Evolutionary conservation across 176 grass and related monocot genomes (phyloP), one percentile per base, ranked within the genome.

Genomic region (Bonia amplexicaulis): DNA sequence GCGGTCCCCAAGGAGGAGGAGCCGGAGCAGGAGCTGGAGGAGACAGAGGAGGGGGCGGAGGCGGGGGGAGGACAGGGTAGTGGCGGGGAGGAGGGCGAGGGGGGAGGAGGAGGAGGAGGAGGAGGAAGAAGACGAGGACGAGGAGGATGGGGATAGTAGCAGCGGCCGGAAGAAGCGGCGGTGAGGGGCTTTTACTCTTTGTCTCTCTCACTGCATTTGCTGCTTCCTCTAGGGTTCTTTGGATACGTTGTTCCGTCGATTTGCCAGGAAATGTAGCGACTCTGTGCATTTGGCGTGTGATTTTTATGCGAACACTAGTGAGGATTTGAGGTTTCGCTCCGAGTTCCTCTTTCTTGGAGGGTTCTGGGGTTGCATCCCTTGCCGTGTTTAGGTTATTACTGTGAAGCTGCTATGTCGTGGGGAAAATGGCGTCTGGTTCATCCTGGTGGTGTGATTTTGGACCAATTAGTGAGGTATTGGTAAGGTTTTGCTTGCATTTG

Each of bases 101-200:
- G 33, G 48, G 4, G 85, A 55, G 53, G 69, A 0, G 5, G 74
- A 60, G 1, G 51, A 71, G 9, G 84, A 90, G 0, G 86, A 37
- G 0, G 82, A 75, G 0, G 86, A 82, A 0, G 94, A 85, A 0
- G 92, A 90, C 0, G 96, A 88, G 4, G 95, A 94, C 0, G 92
- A 84, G 26, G 88, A 89, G 1, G 92, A 53, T 4, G 85, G 57
- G 17, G 49, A 69, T 17, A 88, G 77, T 54, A 75, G 72, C 12
- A 77, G 74, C 53, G 22, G 74, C 22, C 91, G 88, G 66, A 96
- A 84, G 85, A 99, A 96, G 78, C 93, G 87, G 86, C 87, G 91
- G 96, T 96, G 89, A 85, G 84, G 70, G 59, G 59, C 80, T 77
- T 67, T 42, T 54, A 31, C 59, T 89, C n/a, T 61, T 39, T 54